phyloP scores from a whole-genome alignment of 371 early-diverging fungal species.

The Blastocladiella emersonii region DNA sequence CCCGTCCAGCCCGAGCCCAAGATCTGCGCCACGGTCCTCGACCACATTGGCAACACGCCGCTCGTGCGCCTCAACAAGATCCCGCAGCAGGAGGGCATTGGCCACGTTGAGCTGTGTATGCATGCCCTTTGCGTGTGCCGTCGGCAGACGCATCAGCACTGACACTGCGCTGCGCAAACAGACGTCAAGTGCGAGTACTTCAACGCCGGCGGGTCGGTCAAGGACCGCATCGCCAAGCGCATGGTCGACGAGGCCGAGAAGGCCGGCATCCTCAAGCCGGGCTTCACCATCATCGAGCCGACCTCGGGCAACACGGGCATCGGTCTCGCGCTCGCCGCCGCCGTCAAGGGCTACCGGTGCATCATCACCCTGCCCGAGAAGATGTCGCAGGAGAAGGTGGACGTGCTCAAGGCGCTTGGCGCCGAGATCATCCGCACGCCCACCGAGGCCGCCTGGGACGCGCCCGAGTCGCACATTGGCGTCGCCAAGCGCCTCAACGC shows the following conservation, averaged over 20 bases:
- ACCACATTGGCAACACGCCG: constrained; percentile 93
- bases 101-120: constrained; percentile 81
- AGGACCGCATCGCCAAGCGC: constrained; percentile 89
- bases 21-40: constrained; percentile 46
- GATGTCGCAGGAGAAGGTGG: constrained; percentile 82
- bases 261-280: constrained; percentile 75
- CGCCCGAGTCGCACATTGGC: constrained; percentile 92
- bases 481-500: constrained; percentile 81
- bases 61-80: constrained; percentile 78
- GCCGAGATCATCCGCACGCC: constrained; percentile 96
- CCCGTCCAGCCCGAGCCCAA: constrained; percentile 5
- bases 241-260: constrained; percentile 92
- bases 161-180: too few relatives aligned
- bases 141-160: too few relatives aligned
- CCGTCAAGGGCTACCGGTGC: constrained; percentile 90
- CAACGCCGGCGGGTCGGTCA: constrained; percentile 95
- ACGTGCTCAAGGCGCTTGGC: constrained; percentile 88
- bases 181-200: constrained; percentile 96
- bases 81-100: constrained; percentile 65
- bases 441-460: constrained; percentile 94
- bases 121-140: too few relatives aligned
- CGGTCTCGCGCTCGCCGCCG: constrained; percentile 81
- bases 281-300: constrained; percentile 85
- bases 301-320: constrained; percentile 95
- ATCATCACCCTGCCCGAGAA: constrained; percentile 96